Conservation (phyloP, 768 basidiomycete genomes). For the Galerina sulciceps region DNA sequence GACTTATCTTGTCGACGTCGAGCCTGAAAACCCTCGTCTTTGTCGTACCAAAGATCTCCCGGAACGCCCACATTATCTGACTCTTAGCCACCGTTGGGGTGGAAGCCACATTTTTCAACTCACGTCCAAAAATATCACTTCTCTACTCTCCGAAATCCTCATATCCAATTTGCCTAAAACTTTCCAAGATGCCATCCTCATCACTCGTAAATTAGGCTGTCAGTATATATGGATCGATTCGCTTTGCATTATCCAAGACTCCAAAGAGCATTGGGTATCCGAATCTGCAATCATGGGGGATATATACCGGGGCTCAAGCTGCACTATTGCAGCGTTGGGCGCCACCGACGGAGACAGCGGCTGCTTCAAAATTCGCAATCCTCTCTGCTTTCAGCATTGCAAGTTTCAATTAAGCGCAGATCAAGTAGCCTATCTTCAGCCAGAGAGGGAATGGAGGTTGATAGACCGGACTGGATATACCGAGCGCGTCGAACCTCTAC, state of each 20-base stretch:
- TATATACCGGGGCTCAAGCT: slow-evolving; percentile 5
- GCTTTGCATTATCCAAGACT: slow-evolving; percentile 14
- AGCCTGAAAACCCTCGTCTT: background rate
- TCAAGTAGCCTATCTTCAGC: background rate
- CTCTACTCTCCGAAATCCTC: background rate
- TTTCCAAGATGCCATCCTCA: slow-evolving; percentile 4
- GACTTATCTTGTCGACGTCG: slow-evolving; percentile 3
- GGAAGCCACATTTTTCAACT: background rate
- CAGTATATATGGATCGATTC: slow-evolving; percentile 13
- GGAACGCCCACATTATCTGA: background rate
- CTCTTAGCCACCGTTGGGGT: slow-evolving; percentile 12
- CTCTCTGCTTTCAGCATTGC: slow-evolving; percentile 8
- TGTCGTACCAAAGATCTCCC: background rate
- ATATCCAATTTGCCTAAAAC: background rate
- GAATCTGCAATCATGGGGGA: slow-evolving; percentile 14
- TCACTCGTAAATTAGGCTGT: slow-evolving; percentile 1
- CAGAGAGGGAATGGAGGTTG: background rate
- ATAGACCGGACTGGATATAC: background rate
- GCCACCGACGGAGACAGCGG: slow-evolving; percentile 10
- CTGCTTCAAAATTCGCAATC: slow-evolving; percentile 9
- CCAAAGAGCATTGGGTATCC: slow-evolving; percentile 1
- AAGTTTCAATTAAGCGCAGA: background rate
- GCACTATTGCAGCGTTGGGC: slow-evolving; percentile 9
- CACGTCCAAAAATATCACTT: background rate
- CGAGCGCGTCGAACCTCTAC: slow-evolving; percentile 3